Evolutionary conservation across 2,329 filamentous ascomycete genomes (phyloP).

Genomic region (Cordyceps cateniannulata): DNA sequence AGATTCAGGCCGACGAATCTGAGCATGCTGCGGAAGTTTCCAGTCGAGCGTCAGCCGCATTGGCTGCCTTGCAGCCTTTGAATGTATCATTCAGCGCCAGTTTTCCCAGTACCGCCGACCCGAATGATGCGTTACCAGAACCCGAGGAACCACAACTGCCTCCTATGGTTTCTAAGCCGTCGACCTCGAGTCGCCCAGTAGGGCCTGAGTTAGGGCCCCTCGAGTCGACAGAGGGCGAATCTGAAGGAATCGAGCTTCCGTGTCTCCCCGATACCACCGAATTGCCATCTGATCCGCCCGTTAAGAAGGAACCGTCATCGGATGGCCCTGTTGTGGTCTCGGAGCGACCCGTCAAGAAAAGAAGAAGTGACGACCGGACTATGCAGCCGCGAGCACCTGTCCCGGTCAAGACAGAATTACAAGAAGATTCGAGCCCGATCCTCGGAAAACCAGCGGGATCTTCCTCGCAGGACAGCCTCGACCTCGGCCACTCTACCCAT

Average conservation of each 20-base stretch:
- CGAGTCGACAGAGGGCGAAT: conserved; percentile 25
- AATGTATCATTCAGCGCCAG: conserved; percentile 1
- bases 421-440: conserved; percentile 25
- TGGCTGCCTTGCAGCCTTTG: neutral
- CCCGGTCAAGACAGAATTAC: conserved; percentile 37
- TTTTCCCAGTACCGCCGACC: conserved; percentile 8
- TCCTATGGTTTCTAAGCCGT: conserved; percentile 20
- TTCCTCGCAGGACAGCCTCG: conserved; percentile 49
- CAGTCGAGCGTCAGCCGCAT: neutral
- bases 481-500: conserved; percentile 38
- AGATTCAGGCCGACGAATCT: conserved; percentile 36
- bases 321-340: conserved; percentile 45
- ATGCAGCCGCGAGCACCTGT: conserved; percentile 19
- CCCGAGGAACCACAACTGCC: conserved; percentile 20
- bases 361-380: conserved; percentile 30
- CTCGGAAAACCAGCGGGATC: conserved; percentile 14
- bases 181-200: conserved; percentile 2
- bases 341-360: conserved; percentile 42
- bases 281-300: conserved; percentile 11
- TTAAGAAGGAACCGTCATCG: conserved; percentile 50
- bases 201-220: conserved; percentile 11
- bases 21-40: conserved; percentile 28
- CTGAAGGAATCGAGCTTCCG: conserved; percentile 20
- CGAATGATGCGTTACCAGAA: conserved; percentile 6
- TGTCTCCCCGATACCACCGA: conserved; percentile 14